Evolutionary conservation across 257 asterid genomes (phyloP).

Genomic region (Salvia miltiorrhiza): DNA sequence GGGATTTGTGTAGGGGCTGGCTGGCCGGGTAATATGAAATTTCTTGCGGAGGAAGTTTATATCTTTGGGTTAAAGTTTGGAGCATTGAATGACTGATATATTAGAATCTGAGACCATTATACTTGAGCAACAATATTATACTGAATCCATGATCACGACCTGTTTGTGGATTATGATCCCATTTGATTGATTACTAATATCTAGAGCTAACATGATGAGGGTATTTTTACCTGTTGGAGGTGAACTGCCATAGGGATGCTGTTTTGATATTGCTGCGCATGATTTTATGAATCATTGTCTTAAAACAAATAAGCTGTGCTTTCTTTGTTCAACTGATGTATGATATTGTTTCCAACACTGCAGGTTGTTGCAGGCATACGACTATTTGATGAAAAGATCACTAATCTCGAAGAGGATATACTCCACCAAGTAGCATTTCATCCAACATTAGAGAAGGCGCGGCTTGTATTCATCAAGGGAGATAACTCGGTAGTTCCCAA

Average conservation of each 20-base stretch:
- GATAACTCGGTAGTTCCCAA: too few species aligned
- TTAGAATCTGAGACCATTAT: not conserved
- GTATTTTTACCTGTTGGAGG: not conserved
- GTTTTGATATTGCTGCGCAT: not conserved
- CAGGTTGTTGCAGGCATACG: constrained; percentile 9
- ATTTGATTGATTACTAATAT: not conserved
- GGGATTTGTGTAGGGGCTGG: not conserved
- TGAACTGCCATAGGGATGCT: not conserved
- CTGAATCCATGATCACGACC: not conserved
- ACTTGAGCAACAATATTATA: not conserved
- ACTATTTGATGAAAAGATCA: not conserved
- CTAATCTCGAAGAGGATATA: constrained; percentile 8
- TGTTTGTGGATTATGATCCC: not conserved
- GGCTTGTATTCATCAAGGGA: not conserved
- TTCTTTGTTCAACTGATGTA: not conserved
- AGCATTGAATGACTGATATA: not conserved
- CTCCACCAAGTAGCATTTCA: not conserved
- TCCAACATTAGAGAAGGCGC: not conserved
- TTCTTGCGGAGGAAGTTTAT: not conserved
- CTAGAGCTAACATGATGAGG: not conserved
- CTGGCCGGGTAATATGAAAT: not conserved
- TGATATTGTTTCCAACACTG: not conserved
- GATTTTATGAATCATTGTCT: not conserved
- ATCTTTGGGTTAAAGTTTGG: not conserved
- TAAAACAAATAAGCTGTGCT: not conserved